A percentile compares a stretch with the other conserved stretches of the same genome.
These are phyloP conservation scores for Nemania bipapillata DNA, from an alignment of 2,329 filamentous ascomycete species.

Conservation along the genomic window DNA sequence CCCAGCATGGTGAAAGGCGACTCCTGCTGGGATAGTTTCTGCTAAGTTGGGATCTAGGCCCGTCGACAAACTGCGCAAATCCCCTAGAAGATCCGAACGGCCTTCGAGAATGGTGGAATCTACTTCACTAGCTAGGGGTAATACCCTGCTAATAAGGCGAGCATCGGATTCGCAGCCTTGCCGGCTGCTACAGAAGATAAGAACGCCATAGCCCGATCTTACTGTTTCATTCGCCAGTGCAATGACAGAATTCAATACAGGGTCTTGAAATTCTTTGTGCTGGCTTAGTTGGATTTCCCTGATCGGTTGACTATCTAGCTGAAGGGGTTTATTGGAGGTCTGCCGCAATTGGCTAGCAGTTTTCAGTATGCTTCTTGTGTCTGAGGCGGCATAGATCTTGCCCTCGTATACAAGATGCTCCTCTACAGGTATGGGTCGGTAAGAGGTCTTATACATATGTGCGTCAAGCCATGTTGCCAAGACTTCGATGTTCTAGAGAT, in stretches of 20 bases:
- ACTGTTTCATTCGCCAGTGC: slow-evolving; percentile 76
- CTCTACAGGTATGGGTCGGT: slow-evolving; percentile 78
- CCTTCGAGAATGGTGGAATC: slow-evolving; percentile 63
- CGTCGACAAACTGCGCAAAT: slow-evolving; percentile 72
- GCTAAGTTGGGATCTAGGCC: slow-evolving; percentile 74
- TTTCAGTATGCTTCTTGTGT: slow-evolving; percentile 67
- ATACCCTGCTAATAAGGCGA: slow-evolving; percentile 72
- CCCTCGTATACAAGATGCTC: slow-evolving; percentile 79
- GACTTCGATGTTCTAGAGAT: slow-evolving; percentile 71
- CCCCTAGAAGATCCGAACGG: slow-evolving; percentile 71
- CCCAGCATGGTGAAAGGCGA: slow-evolving; percentile 78
- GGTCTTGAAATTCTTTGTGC: slow-evolving; percentile 71
- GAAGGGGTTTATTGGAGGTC: slow-evolving; percentile 51
- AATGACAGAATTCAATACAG: slow-evolving; percentile 76
- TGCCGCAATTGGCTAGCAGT: slow-evolving; percentile 64
- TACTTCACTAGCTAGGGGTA: slow-evolving; percentile 64
- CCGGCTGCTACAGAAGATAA: slow-evolving; percentile 79
- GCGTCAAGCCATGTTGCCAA: slow-evolving; percentile 76
- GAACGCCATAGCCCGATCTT: slow-evolving; percentile 72
- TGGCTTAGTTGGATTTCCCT: slow-evolving; percentile 65
- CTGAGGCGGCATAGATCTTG: slow-evolving; percentile 70
- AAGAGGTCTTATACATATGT: slow-evolving; percentile 77
- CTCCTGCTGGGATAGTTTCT: slow-evolving; percentile 72
- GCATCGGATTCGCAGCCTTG: slow-evolving; percentile 74
- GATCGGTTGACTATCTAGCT: slow-evolving; percentile 54